A percentile compares a stretch with the other conserved stretches of the same genome.
These are phyloP conservation scores for Emergomyces pasteurianus DNA, from an alignment of 2,329 filamentous ascomycete genomes.

Conservation along the genomic window DNA sequence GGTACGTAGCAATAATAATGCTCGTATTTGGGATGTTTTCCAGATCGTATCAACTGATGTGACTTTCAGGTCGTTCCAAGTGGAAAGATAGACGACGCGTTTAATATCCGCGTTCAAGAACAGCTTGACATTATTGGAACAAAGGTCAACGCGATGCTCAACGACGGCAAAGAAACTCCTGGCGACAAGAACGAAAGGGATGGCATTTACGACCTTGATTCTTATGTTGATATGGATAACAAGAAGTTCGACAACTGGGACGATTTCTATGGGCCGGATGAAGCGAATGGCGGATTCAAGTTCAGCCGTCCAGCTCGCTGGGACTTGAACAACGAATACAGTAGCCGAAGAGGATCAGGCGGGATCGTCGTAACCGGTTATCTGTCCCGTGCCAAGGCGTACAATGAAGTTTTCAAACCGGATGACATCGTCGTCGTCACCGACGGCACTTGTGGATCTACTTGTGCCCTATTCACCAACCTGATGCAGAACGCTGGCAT, in stretches of 20 bases:
- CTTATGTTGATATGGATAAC: slow-evolving; percentile 17
- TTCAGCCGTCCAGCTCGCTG: slow-evolving; percentile 23
- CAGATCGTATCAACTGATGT: background rate
- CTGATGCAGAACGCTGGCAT: slow-evolving; percentile 44
- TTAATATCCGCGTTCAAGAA: slow-evolving; percentile 36
- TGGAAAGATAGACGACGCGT: slow-evolving; percentile 33
- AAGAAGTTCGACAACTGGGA: slow-evolving; percentile 30
- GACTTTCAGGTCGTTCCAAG: slow-evolving; percentile 36
- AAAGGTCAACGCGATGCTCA: slow-evolving; percentile 13
- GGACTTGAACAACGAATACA: slow-evolving; percentile 16
- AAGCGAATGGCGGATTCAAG: slow-evolving; percentile 21
- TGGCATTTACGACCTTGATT: slow-evolving; percentile 8
- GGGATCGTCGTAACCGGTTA: slow-evolving; percentile 23
- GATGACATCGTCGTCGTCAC: slow-evolving; percentile 33
- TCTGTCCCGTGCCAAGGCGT: slow-evolving; percentile 13
- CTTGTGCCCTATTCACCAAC: slow-evolving; percentile 47
- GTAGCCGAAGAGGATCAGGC: slow-evolving; percentile 13
- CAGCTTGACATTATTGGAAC: slow-evolving; percentile 26
- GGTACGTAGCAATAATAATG: slow-evolving; percentile 5
- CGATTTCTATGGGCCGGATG: slow-evolving; percentile 13
- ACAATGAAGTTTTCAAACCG: slow-evolving; percentile 19
- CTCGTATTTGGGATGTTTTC: background rate
- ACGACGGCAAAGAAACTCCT: slow-evolving; percentile 4
- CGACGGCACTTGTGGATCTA: slow-evolving; percentile 48
- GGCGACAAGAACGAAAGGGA: slow-evolving; percentile 6